Evolutionary conservation across 192 early-diverging fungal species (phyloP).

Genomic region (Dissophora ornata): DNA sequence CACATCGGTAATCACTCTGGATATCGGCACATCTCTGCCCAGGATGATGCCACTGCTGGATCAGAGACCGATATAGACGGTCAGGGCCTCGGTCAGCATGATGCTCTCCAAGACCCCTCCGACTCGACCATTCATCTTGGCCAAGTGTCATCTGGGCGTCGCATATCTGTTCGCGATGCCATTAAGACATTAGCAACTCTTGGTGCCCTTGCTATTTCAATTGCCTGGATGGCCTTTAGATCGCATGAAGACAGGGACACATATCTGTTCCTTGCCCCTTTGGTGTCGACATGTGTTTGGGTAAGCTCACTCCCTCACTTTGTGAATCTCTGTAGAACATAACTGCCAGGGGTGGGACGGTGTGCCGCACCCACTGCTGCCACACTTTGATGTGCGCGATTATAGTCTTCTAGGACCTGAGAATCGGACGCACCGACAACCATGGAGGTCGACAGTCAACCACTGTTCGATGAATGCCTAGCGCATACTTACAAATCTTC

Average conservation of each 20-base stretch:
- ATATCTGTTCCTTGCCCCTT: slow-evolving; percentile 34
- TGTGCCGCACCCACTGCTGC: too few relatives aligned
- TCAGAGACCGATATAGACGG: slow-evolving; percentile 30
- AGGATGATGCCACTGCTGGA: slow-evolving; percentile 28
- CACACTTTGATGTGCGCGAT: too few relatives aligned
- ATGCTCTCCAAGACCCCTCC: background rate
- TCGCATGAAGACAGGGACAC: slow-evolving; percentile 34
- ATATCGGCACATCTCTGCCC: slow-evolving; percentile 34
- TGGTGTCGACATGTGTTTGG: slow-evolving; percentile 40
- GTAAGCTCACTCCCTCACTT: slow-evolving; percentile 5
- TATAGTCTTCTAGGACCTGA: too few relatives aligned
- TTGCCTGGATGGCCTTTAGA: slow-evolving; percentile 24
- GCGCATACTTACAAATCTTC: too few relatives aligned
- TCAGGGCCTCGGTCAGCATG: slow-evolving; percentile 22
- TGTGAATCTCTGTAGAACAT: background rate
- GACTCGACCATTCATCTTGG: slow-evolving; percentile 28
- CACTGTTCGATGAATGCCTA: too few relatives aligned
- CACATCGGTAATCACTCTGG: slow-evolving; percentile 38
- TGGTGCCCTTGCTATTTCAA: slow-evolving; percentile 27
- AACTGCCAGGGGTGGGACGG: too few relatives aligned
- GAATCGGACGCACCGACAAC: too few relatives aligned
- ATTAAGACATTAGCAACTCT: slow-evolving; percentile 28
- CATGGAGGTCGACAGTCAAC: too few relatives aligned
- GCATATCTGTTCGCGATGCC: slow-evolving; percentile 37
- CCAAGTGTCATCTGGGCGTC: slow-evolving; percentile 46